A percentile compares a stretch with the other conserved stretches of the same genome.
phyloP scores from a whole-genome alignment of 2,329 filamentous ascomycete genomes.

The Aspergillus fumigatus region DNA sequence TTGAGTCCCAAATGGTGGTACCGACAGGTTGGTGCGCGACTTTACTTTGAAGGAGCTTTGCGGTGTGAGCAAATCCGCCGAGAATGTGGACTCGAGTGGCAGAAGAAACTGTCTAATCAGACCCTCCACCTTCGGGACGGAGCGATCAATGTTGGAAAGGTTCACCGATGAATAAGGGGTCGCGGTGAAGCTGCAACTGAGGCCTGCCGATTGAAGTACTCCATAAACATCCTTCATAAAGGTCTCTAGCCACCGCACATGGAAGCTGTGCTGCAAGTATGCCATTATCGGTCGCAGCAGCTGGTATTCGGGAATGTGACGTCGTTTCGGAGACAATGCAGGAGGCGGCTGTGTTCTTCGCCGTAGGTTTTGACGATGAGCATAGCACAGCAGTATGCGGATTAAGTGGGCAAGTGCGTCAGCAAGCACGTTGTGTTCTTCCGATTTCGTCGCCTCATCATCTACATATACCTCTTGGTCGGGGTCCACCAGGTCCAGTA shows the following conservation, averaged over 20 bases:
- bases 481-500: slow-evolving; percentile 63
- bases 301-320: slow-evolving; percentile 48
- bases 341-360: slow-evolving; percentile 60
- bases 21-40: slow-evolving; percentile 32
- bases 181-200: slow-evolving; percentile 24
- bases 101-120: slow-evolving; percentile 40
- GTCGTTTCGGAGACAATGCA: slow-evolving; percentile 50
- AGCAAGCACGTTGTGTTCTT: slow-evolving; percentile 47
- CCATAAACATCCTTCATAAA: slow-evolving; percentile 28
- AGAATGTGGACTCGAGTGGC: slow-evolving; percentile 41
- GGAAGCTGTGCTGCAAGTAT: slow-evolving; percentile 47
- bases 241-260: slow-evolving; percentile 31
- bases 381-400: slow-evolving; percentile 71
- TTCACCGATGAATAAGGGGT: slow-evolving; percentile 25
- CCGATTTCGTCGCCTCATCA: slow-evolving; percentile 21
- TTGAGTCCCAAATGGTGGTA: slow-evolving; percentile 33
- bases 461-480: slow-evolving; percentile 37
- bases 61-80: slow-evolving; percentile 31
- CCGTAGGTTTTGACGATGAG: slow-evolving; percentile 69
- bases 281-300: slow-evolving; percentile 57
- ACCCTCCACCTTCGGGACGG: slow-evolving; percentile 31
- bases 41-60: slow-evolving; percentile 35
- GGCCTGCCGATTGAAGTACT: slow-evolving; percentile 29
- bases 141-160: slow-evolving; percentile 4
- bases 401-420: slow-evolving; percentile 63